These are phyloP conservation scores for Lagerstroemia speciosa DNA, from an alignment of 345 rosid genomes.

Conservation along the genomic window DNA sequence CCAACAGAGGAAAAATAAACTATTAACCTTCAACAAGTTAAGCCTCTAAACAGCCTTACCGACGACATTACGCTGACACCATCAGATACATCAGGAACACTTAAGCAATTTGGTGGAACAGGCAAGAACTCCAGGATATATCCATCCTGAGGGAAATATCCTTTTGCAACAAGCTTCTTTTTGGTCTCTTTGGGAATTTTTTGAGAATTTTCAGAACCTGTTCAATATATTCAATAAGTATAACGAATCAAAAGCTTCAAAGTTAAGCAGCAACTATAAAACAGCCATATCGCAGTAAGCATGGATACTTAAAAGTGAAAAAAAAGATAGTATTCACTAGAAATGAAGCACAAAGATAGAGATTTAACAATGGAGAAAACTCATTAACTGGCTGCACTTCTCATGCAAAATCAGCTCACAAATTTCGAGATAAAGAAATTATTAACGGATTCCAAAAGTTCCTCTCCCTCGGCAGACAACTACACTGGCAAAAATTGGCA, in stretches of 20 bases:
- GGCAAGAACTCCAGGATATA: constrained; percentile 66
- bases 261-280: neutral
- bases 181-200: constrained; percentile 56
- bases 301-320: neutral
- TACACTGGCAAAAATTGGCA: neutral
- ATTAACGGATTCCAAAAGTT: neutral
- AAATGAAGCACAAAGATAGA: neutral
- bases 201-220: constrained; percentile 76
- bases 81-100: constrained; percentile 85
- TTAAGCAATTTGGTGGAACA: constrained; percentile 91
- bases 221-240: neutral
- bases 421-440: neutral
- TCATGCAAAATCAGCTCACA: neutral
- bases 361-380: neutral
- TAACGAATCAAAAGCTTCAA: neutral
- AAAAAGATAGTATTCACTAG: neutral
- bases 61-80: constrained; percentile 75
- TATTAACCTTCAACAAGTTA: constrained; percentile 6
- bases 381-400: neutral
- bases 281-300: neutral
- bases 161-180: constrained; percentile 66
- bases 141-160: constrained; percentile 91
- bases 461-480: neutral
- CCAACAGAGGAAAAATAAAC: neutral
- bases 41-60: constrained; percentile 40